These are phyloP conservation scores for Allantophomopsis cytisporea DNA, from an alignment of 2,329 filamentous ascomycete genomes.

Conservation along the genomic window DNA sequence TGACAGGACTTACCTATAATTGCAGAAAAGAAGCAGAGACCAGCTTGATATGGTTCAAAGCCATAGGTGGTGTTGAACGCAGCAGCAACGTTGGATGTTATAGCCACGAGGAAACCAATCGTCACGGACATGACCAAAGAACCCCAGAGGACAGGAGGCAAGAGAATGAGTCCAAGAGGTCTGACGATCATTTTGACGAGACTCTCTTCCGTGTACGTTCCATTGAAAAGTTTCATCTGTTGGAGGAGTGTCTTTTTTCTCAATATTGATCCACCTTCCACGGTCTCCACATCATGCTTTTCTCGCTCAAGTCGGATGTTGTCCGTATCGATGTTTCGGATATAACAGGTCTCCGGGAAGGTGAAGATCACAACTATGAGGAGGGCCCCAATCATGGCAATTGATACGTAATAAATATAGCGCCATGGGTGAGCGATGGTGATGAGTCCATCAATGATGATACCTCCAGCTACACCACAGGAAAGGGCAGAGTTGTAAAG, in stretches of 20 bases:
- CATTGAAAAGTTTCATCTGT: constrained; percentile 2
- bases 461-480: background rate
- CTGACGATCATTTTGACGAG: constrained; percentile 19
- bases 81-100: constrained; percentile 35
- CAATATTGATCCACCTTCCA: background rate
- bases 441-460: constrained; percentile 17
- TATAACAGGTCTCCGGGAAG: constrained; percentile 39
- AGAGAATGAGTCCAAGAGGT: constrained; percentile 14
- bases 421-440: constrained; percentile 33
- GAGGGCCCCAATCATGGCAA: constrained; percentile 32
- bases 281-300: background rate
- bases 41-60: constrained; percentile 23
- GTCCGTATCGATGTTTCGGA: constrained; percentile 12
- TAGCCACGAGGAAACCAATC: constrained; percentile 28
- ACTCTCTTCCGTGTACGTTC: constrained; percentile 10
- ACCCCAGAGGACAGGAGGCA: constrained; percentile 11
- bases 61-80: constrained; percentile 26
- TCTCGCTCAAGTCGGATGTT: background rate
- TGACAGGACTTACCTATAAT: background rate
- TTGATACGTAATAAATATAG: constrained; percentile 34
- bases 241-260: background rate
- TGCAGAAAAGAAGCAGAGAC: constrained; percentile 3
- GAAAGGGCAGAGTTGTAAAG: background rate
- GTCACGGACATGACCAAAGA: constrained; percentile 22
- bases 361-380: constrained; percentile 34